Evolutionary conservation across 2,329 filamentous ascomycete species (phyloP), one percentile per base, ranked within the genome.

Genomic region (Trichophaea hybrida): DNA sequence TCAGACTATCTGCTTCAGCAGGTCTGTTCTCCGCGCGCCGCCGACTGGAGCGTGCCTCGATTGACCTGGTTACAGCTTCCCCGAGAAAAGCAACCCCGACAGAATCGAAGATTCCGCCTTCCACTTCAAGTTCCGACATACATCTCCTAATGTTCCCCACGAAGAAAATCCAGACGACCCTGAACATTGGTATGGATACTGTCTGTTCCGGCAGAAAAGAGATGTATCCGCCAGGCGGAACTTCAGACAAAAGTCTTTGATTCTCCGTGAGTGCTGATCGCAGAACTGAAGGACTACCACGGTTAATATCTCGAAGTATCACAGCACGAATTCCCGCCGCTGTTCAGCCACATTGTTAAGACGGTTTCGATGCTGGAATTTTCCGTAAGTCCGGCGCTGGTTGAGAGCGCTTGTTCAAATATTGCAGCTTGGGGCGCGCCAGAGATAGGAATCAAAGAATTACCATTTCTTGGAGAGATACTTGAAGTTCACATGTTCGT

Each of bases 1-100:
- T 31, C 65, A 68, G n/a, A 68, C 66, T 10, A 69, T 69, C 57
- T 69, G 67, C 61, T 68, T 69, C 59, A 69, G 67, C 57, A 66
- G 64, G 64, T 66, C 34, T 43, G 62, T 59, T 46, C 37, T 50
- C 5, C 51, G 55, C 15, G 24, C 54, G 40, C 37, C n/a, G 59
- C 44, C 40, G 32, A 37, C n/a, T 15, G 10, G 34, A 55, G 33
- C 15, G 6, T 32, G 8, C 24, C 43, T 57, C 55, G 34, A 31
- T 50, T 60, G 34, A 64, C 37, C 33, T 12, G 37, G 17, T 15
- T 49, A 43, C 40, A 68, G 67, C 57, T 69, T 69, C 55, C 67
- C 67, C n/a, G 67, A 69, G 44, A 64, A 67, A 59, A 65, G 62
- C 40, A 69, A 67, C 48, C 66, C 67, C 6, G 67, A 69, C 43